Conservation (phyloP, 1,139 yeast species). For the Blastobotrys proliferans region DNA sequence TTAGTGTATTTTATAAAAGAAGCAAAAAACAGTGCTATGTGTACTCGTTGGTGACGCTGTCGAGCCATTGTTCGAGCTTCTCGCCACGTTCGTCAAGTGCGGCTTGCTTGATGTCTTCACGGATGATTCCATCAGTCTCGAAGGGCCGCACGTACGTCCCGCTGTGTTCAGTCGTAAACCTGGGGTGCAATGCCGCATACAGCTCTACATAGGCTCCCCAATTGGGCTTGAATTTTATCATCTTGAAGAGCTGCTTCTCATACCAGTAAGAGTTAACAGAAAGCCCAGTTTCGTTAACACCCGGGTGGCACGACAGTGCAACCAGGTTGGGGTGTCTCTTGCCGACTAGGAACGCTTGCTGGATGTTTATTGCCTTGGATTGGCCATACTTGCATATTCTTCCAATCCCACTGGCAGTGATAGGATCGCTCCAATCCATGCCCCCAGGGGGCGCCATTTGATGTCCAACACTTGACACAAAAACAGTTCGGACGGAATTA, state of each 20-base stretch:
- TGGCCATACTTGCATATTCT: too few relatives aligned
- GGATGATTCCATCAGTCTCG: conserved; percentile 16
- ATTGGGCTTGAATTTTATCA: too few relatives aligned
- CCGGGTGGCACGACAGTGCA: too few relatives aligned
- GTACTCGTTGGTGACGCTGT: not conserved
- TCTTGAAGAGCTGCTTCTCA: too few relatives aligned
- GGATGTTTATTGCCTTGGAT: conserved; percentile 45
- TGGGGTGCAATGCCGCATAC: conserved; percentile 41
- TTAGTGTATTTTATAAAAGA: too few relatives aligned
- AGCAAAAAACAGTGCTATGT: too few relatives aligned
- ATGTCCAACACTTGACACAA: conserved; percentile 36
- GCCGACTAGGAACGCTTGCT: conserved; percentile 44
- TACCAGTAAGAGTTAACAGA: too few relatives aligned
- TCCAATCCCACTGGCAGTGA: too few relatives aligned
- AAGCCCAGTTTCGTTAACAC: too few relatives aligned
- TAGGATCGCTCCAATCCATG: conserved; percentile 9
- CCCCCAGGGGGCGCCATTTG: conserved; percentile 25
- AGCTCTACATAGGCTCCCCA: conserved; percentile 46
- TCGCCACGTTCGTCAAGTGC: too few relatives aligned
- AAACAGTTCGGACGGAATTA: conserved; percentile 38
- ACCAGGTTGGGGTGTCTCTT: conserved; percentile 36
- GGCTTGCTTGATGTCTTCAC: not conserved
- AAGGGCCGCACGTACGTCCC: conserved; percentile 38
- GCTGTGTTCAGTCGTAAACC: conserved; percentile 31
- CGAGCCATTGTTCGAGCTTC: not conserved